Base-by-base conservation (phyloP, 108 stramenopile species). In the Conticribra guillardii region DNA sequence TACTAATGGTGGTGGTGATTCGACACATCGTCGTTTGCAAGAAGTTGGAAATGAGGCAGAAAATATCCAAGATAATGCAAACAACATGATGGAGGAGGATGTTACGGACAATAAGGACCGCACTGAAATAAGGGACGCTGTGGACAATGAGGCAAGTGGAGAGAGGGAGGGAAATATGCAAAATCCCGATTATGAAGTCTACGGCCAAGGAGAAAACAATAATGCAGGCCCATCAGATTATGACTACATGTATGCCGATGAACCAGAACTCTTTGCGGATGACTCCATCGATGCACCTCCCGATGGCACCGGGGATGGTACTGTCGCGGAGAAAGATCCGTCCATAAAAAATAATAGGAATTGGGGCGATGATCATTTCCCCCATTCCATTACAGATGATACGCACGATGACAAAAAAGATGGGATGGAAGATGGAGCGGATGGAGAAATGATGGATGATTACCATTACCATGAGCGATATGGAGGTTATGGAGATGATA, bases 401-500 rank as follows among this genome's bases (percentile, higher is more conserved):
- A 2, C 27, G 14, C 49, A 76, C n/a, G 65, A 81, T 0, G 61
- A 56, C 24, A 33, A 2, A 54, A 46, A 34, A 14, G 70, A 57
- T 7, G 37, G n/a, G 14, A 41, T 11, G 5, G 37, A 11, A 41
- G 53, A 70, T 24, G 44, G 33, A 5, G 50, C 32, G 41, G 64
- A 21, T 16, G 54, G 46, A 19, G 48, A 27, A 60, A 54, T 59
- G 18, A 54, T 52, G 26, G 77, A 75, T 76, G 79, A 81, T 53
- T 71, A 71, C 28, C 50, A 58, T 24, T 16, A 17, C n/a, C 15
- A 41, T 27, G 52, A 65, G 31, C 60, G 54, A 5, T 76, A 82
- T 31, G 62, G 33, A 1, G 60, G 62, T 24, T 69, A 82, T 52
- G 63, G 59, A 37, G 79, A 83, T 49, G 84, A 82, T 26, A 60